Base-by-base conservation (phyloP, 1,284 basidiomycete species). In the Pulveroboletus sp. region DNA sequence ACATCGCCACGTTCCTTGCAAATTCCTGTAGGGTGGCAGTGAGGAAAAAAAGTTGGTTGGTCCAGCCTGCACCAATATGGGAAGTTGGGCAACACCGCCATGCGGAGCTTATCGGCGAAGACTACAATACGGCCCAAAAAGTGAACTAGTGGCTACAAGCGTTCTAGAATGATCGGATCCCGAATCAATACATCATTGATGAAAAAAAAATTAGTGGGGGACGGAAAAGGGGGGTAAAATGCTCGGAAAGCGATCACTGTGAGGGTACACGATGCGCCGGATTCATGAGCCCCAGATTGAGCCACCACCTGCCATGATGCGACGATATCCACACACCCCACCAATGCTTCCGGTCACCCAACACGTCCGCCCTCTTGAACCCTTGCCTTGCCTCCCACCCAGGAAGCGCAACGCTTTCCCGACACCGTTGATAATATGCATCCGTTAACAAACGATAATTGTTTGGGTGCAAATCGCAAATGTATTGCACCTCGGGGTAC, bases 271-370 rank as follows among this genome's bases (percentile, higher is more conserved):
- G 67, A 17, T 63, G 65, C 0, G 54, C 44, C 0, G 65, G 56
- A 14, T 69, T 59, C 43, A 69, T 45, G 43, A 68, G 65, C 8
- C 67, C 66, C 10, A 78, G 51, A 43, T 77, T 73, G 35, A 78
- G 57, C 56, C 67, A 65, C 72, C 73, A 78, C 10, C 58, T 62
- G 1, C 57, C 44, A 14, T 54, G 2, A 5, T 29, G 63, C 1
- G 67, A 62, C 28, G 70, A 60, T 35, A 73, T 61, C 73, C 70
- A 73, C 55, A 72, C 43, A 4, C 75, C 77, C 70, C 71, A 72
- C 64, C 68, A 78, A 35, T 63, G 47, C 47, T 59, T 71, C 20
- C 62, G 50, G 47, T 72, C 69, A 2, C 71, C 74, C 35, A 78
- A 64, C 52, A 68, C 71, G 58, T 78, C 77, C 28, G 72, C 69